phyloP scores from a whole-genome alignment of 805 yeast species.

The Candida endomychidarum region DNA sequence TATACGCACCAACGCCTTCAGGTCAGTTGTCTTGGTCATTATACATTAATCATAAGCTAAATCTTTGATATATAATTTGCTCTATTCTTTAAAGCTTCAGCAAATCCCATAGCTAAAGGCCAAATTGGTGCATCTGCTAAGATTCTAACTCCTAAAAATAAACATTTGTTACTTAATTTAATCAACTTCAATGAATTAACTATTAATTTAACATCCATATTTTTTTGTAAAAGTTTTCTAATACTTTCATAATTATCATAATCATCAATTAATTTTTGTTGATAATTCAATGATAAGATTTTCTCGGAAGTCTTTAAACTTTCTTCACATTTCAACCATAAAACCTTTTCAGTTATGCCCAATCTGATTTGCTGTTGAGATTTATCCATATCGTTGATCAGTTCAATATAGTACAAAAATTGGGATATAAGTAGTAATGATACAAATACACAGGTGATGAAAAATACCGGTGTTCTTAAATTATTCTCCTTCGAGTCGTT shows the following conservation, averaged over 20 bases:
- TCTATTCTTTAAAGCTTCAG: conserved; percentile 73
- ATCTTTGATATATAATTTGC: conserved; percentile 21
- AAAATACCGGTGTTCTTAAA: conserved; percentile 72
- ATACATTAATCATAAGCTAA: conserved; percentile 7
- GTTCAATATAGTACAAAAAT: conserved; percentile 56
- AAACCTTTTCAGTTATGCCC: conserved; percentile 53
- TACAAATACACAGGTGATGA: conserved; percentile 67
- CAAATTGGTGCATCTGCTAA: conserved; percentile 85
- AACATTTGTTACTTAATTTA: conserved; percentile 52
- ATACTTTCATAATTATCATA: conserved; percentile 35
- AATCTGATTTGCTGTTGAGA: conserved; percentile 17
- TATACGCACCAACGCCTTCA: no score
- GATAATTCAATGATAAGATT: conserved; percentile 37
- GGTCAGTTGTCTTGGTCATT: no score
- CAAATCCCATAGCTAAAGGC: conserved; percentile 79
- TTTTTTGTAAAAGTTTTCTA: conserved; percentile 50
- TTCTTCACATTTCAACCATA: conserved; percentile 58
- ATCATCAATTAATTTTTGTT: conserved; percentile 13
- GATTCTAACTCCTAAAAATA: conserved; percentile 71
- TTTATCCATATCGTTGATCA: conserved; percentile 13
- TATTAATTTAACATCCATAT: conserved; percentile 15
- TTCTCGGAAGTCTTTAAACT: conserved; percentile 60
- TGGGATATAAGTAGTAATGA: conserved; percentile 63
- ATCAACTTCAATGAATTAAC: conserved; percentile 25
- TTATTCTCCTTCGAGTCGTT: conserved; percentile 67